Percentiles rank a stretch among this genome's conserved stretches.
Evolutionary conservation across 495 filamentous ascomycete species (phyloP).

Genomic region (Daldinia decipiens): DNA sequence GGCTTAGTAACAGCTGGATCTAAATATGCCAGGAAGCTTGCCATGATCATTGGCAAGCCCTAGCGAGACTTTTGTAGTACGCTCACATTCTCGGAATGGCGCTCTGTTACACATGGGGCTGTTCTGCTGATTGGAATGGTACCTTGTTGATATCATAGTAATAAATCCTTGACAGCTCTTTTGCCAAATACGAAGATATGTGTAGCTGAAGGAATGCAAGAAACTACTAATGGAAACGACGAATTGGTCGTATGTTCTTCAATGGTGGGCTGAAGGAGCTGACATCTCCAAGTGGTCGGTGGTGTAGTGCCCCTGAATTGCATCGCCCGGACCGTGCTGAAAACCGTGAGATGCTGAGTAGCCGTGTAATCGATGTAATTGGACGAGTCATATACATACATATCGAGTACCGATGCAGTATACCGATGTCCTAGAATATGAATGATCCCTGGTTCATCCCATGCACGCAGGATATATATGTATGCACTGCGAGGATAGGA

Average conservation of each 20-base stretch:
- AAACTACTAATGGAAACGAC: conserved; percentile 36
- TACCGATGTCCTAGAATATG: conserved; percentile 21
- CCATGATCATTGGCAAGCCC: conserved; percentile 18
- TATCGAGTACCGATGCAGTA: conserved; percentile 23
- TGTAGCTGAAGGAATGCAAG: conserved; percentile 41
- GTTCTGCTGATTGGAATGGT: conserved; percentile 19
- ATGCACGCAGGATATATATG: conserved; percentile 20
- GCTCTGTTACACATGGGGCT: conserved; percentile 27
- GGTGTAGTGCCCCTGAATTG: conserved; percentile 34
- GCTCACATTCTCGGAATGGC: conserved; percentile 10
- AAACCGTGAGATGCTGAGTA: conserved; percentile 20
- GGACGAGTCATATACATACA: conserved; percentile 10
- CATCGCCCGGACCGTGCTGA: conserved; percentile 23
- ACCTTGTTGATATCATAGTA: conserved; percentile 15
- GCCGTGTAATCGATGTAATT: conserved; percentile 9
- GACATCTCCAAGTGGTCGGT: conserved; percentile 26
- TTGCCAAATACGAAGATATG: conserved; percentile 26
- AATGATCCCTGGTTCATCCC: conserved; percentile 22
- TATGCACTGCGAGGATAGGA: conserved; percentile 10
- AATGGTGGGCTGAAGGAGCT: conserved; percentile 40
- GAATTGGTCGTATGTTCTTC: conserved; percentile 27
- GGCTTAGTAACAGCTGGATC: conserved; percentile 10
- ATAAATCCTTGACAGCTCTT: conserved; percentile 19
- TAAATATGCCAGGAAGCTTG: conserved; percentile 9
- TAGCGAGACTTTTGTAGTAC: conserved; percentile 13